Evolutionary conservation across 352 stramenopile genomes (phyloP), one percentile per base, ranked within the genome.

Genomic region (Phytophthora europaea): DNA sequence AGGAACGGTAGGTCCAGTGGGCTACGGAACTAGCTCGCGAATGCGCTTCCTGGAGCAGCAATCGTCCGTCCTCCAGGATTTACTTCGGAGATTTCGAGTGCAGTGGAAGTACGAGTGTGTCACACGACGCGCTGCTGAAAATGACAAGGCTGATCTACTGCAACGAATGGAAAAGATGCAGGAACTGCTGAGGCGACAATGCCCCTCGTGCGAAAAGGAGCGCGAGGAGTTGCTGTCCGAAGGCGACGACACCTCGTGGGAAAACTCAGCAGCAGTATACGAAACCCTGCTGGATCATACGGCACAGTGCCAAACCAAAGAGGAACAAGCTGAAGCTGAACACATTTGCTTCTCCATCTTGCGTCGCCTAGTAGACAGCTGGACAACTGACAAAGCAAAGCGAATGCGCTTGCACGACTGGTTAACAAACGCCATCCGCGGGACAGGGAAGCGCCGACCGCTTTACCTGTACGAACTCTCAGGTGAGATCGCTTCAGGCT

Each of bases 381-480:
- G 86, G 84, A 91, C 86, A 16, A 82, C 78, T 18, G 86, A 93
- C 72, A 90, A 88, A 31, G 73, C 84, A n/a, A 92, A 93, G 70
- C 70, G 83, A 22, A 93, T 93, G 86, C 60, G 76, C 31, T 68
- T 93, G 16, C 80, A 91, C 48, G 86, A 93, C 75, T 93, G 86
- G 84, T 76, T 93, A 20, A 91, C 74, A n/a, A 90, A 89, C 31
- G 80, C 83, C 8, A 88, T 92, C 18, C 83, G 82, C 9, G 65
- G 73, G 26, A 92, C 84, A 13, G 86, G 84, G 8, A 84, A 81
- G 36, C 78, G 82, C 2, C 72, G 70, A 53, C 78, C 86, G 7
- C 76, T 94, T 13, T 88, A 91, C 64, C 48, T 94, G 13, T 78
- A 84, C 15, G 81, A 91, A 9, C 75, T 94, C 22, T 83, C 85